Conservation (phyloP, 2,329 filamentous ascomycete genomes). For the Dactylellina parvicollis region DNA sequence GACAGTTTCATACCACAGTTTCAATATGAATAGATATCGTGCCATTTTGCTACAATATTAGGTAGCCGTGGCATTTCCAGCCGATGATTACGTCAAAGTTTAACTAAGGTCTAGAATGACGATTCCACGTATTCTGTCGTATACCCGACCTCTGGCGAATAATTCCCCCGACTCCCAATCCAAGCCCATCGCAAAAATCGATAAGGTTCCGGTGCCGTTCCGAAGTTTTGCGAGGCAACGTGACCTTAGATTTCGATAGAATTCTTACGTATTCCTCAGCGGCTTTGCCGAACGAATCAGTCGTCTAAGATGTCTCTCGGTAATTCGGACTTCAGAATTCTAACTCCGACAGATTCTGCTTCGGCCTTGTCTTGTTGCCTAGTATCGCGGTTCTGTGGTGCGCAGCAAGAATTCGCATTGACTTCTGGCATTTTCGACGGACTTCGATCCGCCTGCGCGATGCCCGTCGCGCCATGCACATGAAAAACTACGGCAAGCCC, state of each 20-base stretch:
- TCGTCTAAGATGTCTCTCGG: no score
- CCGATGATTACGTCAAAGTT: not conserved
- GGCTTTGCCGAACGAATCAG: conserved; percentile 29
- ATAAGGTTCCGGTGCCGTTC: conserved; percentile 21
- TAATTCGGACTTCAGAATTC: not conserved
- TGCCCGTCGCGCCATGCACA: not conserved
- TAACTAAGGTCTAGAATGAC: not conserved
- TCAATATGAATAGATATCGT: no score
- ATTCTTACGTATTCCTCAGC: conserved; percentile 32
- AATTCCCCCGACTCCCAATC: conserved; percentile 25
- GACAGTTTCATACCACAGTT: conserved; percentile 11
- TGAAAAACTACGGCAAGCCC: not conserved
- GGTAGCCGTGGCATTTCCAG: conserved; percentile 9
- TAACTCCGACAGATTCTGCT: conserved; percentile 1
- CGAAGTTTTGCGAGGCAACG: not conserved
- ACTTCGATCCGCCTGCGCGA: conserved; percentile 12
- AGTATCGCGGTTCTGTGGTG: not conserved
- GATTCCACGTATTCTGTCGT: not conserved
- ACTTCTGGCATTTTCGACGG: conserved; percentile 16
- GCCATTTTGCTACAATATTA: no score
- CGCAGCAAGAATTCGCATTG: conserved; percentile 4
- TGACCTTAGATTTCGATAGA: not conserved
- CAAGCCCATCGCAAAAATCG: conserved; percentile 2
- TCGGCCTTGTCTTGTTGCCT: conserved; percentile 1
- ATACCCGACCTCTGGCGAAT: conserved; percentile 21